Evolutionary conservation across 306 rosid genomes (phyloP).

Genomic region (Trifolium subterraneum): DNA sequence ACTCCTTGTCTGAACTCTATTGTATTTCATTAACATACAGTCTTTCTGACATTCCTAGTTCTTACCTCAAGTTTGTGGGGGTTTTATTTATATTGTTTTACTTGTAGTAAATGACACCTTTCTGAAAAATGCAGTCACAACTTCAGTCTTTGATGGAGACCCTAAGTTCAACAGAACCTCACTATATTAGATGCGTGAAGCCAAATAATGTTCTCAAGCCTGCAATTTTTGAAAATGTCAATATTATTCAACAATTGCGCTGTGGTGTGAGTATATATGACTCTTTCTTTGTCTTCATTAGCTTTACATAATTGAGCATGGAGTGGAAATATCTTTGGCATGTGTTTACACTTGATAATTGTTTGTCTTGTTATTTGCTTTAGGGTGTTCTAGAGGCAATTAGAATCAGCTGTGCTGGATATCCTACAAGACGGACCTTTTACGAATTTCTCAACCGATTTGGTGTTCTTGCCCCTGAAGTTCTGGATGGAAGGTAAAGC

Average conservation of each 20-base stretch:
- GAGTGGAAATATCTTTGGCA: conserved; percentile 26
- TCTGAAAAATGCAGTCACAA: conserved; percentile 77
- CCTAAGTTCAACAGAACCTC: conserved; percentile 93
- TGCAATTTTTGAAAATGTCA: conserved; percentile 87
- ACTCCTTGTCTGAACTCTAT: conserved; percentile 31
- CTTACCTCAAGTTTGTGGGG: conserved; percentile 27
- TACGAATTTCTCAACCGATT: conserved; percentile 96
- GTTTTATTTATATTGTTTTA: conserved; percentile 31
- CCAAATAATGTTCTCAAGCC: conserved; percentile 98
- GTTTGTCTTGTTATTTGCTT: conserved; percentile 43
- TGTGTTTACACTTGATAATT: conserved; percentile 31
- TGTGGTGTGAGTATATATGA: conserved; percentile 90
- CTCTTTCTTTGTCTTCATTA: conserved; percentile 39
- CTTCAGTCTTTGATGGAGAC: conserved; percentile 99
- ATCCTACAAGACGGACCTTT: conserved; percentile 95
- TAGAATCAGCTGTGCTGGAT: conserved; percentile 99
- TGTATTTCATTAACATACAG: conserved; percentile 3
- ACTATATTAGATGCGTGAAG: conserved; percentile 99
- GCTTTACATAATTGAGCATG: conserved; percentile 37
- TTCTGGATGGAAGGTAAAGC: conserved; percentile 93
- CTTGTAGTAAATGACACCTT: conserved; percentile 35
- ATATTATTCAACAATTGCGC: conserved; percentile 93
- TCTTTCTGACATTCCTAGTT: conserved; percentile 15
- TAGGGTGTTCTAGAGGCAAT: conserved; percentile 99
- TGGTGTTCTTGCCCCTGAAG: conserved; percentile 99